These are phyloP conservation scores for Berberis vulgaris DNA, from an alignment of 164 flowering plant genomes.

Conservation along the genomic window DNA sequence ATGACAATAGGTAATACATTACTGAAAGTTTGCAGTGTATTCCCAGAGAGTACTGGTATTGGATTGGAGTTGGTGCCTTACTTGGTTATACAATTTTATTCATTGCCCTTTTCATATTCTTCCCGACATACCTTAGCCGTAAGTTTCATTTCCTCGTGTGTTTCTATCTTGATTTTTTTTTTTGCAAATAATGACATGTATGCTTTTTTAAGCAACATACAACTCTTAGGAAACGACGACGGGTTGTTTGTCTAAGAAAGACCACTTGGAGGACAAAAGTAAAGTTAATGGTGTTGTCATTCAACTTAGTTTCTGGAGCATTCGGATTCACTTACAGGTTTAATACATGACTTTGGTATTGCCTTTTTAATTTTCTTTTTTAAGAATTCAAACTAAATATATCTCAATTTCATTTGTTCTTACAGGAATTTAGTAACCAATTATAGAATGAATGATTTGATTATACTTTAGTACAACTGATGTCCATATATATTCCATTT, in stretches of 20 bases:
- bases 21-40: constrained; percentile 57
- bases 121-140: constrained; percentile 77
- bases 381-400: too few relatives aligned
- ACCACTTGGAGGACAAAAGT: constrained; percentile 46
- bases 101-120: constrained; percentile 64
- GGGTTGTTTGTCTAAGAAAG: constrained; percentile 76
- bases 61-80: constrained; percentile 95
- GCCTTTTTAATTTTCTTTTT: neutral
- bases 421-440: too few relatives aligned
- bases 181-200: neutral
- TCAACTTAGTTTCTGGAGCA: constrained; percentile 58
- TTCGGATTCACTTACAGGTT: constrained; percentile 59
- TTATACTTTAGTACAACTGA: too few relatives aligned
- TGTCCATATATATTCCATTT: neutral
- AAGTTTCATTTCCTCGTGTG: constrained; percentile 22
- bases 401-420: too few relatives aligned
- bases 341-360: neutral
- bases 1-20: constrained; percentile 51
- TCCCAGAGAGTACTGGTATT: constrained; percentile 86
- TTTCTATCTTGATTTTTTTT: neutral
- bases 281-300: constrained; percentile 42
- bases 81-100: constrained; percentile 69
- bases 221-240: constrained; percentile 82
- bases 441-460: too few relatives aligned
- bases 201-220: constrained; percentile 10